Base-by-base conservation (phyloP, 2,329 filamentous ascomycete species). In the Diaporthe australafricana region DNA sequence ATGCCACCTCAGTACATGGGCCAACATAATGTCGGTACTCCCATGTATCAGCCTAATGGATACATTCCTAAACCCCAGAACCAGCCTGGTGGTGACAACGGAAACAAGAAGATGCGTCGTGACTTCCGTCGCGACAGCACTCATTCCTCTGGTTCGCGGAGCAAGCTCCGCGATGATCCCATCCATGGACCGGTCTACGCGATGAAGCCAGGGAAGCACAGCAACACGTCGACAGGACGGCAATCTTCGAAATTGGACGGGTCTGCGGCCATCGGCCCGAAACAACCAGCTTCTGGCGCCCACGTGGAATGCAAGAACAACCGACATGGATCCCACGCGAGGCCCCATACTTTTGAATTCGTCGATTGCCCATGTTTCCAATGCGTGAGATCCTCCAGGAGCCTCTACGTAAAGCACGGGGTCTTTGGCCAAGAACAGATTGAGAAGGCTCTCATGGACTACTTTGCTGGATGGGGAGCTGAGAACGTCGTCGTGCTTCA, bases 141-240 rank as follows among this genome's bases (percentile, higher is more conserved):
- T 20, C 32, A 48, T 32, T 72, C 70, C 30, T 66, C 16, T 12
- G 57, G 52, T 25, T 66, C 72, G 1, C 68, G 68, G 17, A 65
- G 32, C 42, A 70, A 69, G 63, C 22, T 66, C 27, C 70, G 66
- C 45, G 66, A 70, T 5, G 55, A 70, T 30, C 63, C 70, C 4
- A 52, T 70, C 17, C 60, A 68, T 38, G 70, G 72, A 27, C 35
- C 72, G 11, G 67, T 72, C 12, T 69, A 74, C 38, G 2, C 53
- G 27, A 30, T 67, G 42, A 71, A 68, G 25, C 38, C 55, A n/a
- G 45, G 42, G 56, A 71, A 63, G 50, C 9, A 32, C 40, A 60
- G 56, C 57, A 57, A 48, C 48, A 57, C 22, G 11, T 35, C 55
- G 22, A 25, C 55, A 9, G 48, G 47, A 4, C 32, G 20, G 9